Conservation (phyloP, 345 rosid species). For the Pseudoturritis turrita region DNA sequence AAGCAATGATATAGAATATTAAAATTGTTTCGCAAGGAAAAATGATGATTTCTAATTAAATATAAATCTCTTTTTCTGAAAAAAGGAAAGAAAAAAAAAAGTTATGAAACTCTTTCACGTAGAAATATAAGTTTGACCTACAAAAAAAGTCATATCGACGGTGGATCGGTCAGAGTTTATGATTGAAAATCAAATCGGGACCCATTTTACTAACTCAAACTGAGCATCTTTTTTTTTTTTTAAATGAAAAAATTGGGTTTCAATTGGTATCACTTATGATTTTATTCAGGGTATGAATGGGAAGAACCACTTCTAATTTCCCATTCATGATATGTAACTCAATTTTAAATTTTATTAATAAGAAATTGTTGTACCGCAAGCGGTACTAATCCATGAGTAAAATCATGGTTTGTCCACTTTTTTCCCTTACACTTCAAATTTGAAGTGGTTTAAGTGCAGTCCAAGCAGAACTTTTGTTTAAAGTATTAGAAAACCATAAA, state of each 20-base stretch:
- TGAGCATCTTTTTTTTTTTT: not conserved
- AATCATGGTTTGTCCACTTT: no score
- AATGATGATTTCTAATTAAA: slow-evolving; percentile 13
- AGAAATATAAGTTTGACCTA: not conserved
- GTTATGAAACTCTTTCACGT: not conserved
- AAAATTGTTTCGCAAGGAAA: slow-evolving; percentile 27
- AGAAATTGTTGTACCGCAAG: no score
- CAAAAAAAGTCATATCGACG: not conserved
- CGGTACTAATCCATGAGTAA: no score
- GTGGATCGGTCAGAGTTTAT: slow-evolving; percentile 27
- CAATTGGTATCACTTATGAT: not conserved
- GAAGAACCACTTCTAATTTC: no score
- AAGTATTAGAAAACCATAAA: no score
- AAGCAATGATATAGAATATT: slow-evolving; percentile 23
- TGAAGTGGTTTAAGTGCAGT: no score
- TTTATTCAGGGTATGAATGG: no score
- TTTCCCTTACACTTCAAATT: no score
- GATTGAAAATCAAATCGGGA: slow-evolving; percentile 4
- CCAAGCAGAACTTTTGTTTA: no score
- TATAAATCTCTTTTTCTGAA: not conserved
- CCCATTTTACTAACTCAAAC: not conserved
- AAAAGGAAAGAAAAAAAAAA: not conserved
- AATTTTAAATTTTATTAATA: no score
- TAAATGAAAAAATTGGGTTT: not conserved
- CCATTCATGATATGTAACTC: no score